Percentiles rank a stretch among this genome's conserved stretches.
Evolutionary conservation across 164 flowering plant species (phyloP).

Genomic region (Vitis cinerea): DNA sequence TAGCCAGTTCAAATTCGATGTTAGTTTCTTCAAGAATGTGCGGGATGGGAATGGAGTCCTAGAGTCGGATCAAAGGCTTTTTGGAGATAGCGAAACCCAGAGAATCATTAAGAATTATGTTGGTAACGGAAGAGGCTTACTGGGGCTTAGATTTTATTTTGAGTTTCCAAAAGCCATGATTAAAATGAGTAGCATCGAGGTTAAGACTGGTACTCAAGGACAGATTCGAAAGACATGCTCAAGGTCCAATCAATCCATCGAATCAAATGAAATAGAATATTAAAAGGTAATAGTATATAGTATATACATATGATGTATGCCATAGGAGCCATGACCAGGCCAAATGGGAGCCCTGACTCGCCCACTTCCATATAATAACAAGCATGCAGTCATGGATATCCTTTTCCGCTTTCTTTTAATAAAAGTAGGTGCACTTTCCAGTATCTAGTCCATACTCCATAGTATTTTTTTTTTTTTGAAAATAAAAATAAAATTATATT

Average conservation of each 20-base stretch:
- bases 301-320: too few species aligned
- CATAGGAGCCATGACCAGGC: too few species aligned
- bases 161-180: conserved; percentile 67
- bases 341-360: too few species aligned
- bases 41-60: conserved; percentile 59
- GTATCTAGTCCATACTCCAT: too few species aligned
- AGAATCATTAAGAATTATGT: conserved; percentile 47
- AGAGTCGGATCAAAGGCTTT: conserved; percentile 78
- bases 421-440: too few species aligned
- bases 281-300: too few species aligned
- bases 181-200: conserved; percentile 69
- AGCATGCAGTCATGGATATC: too few species aligned
- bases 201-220: conserved; percentile 61
- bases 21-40: conserved; percentile 60
- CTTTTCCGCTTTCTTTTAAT: too few species aligned
- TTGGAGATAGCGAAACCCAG: conserved; percentile 47
- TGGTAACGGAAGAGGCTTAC: conserved; percentile 54
- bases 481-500: too few species aligned
- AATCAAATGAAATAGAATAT: not conserved
- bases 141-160: conserved; percentile 51
- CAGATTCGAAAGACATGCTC: conserved; percentile 70
- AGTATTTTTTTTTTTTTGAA: too few species aligned
- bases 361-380: too few species aligned
- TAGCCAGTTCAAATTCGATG: conserved; percentile 54
- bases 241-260: conserved; percentile 32